These are phyloP conservation scores for Ilyonectria mors-panacis DNA, from an alignment of 2,329 filamentous ascomycete species.

Conservation along the genomic window DNA sequence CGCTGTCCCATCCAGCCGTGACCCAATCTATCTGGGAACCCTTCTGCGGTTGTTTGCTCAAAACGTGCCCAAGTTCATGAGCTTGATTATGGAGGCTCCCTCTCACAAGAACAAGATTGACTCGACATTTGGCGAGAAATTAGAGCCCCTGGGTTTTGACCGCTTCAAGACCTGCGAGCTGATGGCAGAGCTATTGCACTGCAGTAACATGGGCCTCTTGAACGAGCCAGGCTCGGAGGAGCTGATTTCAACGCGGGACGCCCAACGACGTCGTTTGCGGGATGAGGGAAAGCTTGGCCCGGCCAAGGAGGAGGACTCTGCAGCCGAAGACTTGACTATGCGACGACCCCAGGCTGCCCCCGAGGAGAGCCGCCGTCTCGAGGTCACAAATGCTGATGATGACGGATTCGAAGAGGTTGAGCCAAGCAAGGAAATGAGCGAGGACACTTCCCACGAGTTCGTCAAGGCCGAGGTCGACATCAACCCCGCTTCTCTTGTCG, in stretches of 20 bases:
- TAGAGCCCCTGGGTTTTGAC: constrained; percentile 96
- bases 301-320: constrained; percentile 57
- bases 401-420: constrained; percentile 95
- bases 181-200: constrained; percentile 97
- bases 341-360: constrained; percentile 64
- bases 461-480: constrained; percentile 73
- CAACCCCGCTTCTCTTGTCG: constrained; percentile 54
- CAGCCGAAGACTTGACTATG: constrained; percentile 74
- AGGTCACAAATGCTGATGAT: constrained; percentile 86
- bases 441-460: constrained; percentile 80
- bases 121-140: constrained; percentile 90
- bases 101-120: constrained; percentile 82
- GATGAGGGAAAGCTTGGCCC: constrained; percentile 78
- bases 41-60: constrained; percentile 90
- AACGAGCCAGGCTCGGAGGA: constrained; percentile 94
- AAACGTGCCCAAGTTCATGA: constrained; percentile 95
- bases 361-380: constrained; percentile 78
- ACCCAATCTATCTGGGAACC: constrained; percentile 96
- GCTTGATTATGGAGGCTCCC: constrained; percentile 84
- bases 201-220: constrained; percentile 97
- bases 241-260: constrained; percentile 84
- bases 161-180: constrained; percentile 99
- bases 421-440: constrained; percentile 77
- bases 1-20: constrained; percentile 83
- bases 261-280: constrained; percentile 84